Evolutionary conservation across 73 alveolate species (phyloP).

Genomic region (Tetrahymena thermophila): DNA sequence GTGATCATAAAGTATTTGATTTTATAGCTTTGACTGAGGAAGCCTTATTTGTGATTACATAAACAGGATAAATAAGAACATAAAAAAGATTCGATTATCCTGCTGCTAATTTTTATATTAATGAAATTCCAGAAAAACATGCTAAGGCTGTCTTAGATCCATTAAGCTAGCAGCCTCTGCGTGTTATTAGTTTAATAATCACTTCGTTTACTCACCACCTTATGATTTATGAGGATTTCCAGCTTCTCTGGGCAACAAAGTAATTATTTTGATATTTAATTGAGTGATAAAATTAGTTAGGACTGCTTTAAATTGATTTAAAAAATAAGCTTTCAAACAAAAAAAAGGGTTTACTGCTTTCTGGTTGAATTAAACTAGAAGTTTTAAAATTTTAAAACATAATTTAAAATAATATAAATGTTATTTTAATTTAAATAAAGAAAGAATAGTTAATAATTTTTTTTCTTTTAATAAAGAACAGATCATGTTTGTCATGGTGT

Average conservation of each 20-base stretch:
- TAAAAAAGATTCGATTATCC: conserved; percentile 37
- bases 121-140: not conserved
- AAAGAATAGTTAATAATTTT: not conserved
- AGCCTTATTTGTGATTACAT: not conserved
- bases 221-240: conserved; percentile 31
- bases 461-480: not conserved
- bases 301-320: too few relatives aligned
- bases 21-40: conserved; percentile 1
- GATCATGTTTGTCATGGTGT: conserved; percentile 43
- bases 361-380: too few relatives aligned
- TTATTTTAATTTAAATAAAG: too few relatives aligned
- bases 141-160: not conserved
- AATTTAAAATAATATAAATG: too few relatives aligned
- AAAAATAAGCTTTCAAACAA: too few relatives aligned
- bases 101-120: conserved; percentile 28
- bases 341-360: not conserved
- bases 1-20: not conserved
- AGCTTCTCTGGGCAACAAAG: conserved; percentile 41
- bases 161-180: not conserved
- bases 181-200: conserved; percentile 8
- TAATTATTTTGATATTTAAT: not conserved
- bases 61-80: conserved; percentile 5
- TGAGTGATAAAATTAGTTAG: too few relatives aligned
- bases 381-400: too few relatives aligned
- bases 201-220: conserved; percentile 39